phyloP scores from a whole-genome alignment of 768 basidiomycete genomes.

The Leccinum subgranulosum region DNA sequence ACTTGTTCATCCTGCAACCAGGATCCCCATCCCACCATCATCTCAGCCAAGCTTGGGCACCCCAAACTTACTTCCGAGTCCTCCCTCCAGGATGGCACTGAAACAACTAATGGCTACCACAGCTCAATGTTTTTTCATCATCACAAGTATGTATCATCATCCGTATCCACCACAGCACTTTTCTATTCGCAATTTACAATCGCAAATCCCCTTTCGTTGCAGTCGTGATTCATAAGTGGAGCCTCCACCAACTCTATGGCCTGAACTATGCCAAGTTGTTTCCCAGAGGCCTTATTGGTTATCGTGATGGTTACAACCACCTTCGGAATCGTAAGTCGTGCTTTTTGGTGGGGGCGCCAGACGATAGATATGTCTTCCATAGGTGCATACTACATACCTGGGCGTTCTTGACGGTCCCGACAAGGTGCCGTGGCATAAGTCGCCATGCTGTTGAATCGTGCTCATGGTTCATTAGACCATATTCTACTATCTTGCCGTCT shows the following conservation, averaged over 20 bases:
- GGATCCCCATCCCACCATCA: slow-evolving; percentile 3
- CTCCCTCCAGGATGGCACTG: slow-evolving; percentile 51
- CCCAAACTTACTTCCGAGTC: slow-evolving; percentile 15
- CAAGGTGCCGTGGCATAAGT: slow-evolving; percentile 41
- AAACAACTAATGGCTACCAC: slow-evolving; percentile 70
- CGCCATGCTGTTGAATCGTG: not conserved
- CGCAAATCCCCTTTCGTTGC: not conserved
- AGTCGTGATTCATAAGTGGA: slow-evolving; percentile 60
- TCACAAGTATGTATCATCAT: slow-evolving; percentile 51
- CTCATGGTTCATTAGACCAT: slow-evolving; percentile 49
- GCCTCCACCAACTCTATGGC: not conserved
- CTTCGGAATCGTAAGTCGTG: slow-evolving; percentile 54
- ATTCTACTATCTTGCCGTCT: slow-evolving; percentile 81
- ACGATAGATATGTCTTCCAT: slow-evolving; percentile 4
- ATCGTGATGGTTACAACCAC: slow-evolving; percentile 70
- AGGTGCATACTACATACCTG: slow-evolving; percentile 47
- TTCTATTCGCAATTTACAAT: too few species aligned
- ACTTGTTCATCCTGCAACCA: too few species aligned
- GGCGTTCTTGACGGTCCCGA: slow-evolving; percentile 34
- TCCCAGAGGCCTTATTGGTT: slow-evolving; percentile 69
- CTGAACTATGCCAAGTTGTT: not conserved
- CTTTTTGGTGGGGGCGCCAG: not conserved
- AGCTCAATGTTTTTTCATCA: slow-evolving; percentile 69
- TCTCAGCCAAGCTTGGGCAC: slow-evolving; percentile 10
- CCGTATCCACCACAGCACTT: not conserved